Percentiles rank a stretch among this genome's conserved stretches.
Evolutionary conservation across 1,284 basidiomycete species (phyloP).

Genomic region (Rhodotorula sp.): DNA sequence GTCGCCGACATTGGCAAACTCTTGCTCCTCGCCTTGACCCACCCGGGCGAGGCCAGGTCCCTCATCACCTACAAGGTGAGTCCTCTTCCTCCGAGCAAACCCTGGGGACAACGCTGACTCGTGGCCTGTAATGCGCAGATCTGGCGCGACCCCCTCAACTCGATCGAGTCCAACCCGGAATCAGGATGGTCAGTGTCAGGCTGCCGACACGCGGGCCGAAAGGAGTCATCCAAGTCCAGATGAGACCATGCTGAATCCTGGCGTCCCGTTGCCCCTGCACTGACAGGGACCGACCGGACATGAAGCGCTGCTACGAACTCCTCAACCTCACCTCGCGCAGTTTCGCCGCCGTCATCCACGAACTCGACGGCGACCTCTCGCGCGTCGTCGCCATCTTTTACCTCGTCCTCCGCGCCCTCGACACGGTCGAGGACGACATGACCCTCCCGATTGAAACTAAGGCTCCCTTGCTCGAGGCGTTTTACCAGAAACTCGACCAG

Average conservation of each 20-base stretch:
- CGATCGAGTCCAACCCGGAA: constrained; percentile 49
- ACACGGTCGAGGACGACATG: constrained; percentile 99
- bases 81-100: too few relatives aligned
- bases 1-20: background rate
- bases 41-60: constrained; percentile 48
- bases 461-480: constrained; percentile 78
- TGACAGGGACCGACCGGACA: constrained; percentile 68
- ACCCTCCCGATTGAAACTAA: constrained; percentile 83
- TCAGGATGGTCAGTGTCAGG: constrained; percentile 41
- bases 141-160: constrained; percentile 53
- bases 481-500: constrained; percentile 76
- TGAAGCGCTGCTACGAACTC: constrained; percentile 88
- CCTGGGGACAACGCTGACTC: background rate
- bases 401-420: constrained; percentile 85
- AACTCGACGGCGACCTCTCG: constrained; percentile 91
- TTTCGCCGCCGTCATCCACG: constrained; percentile 93
- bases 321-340: constrained; percentile 85
- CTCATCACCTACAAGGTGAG: constrained; percentile 49
- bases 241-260: background rate
- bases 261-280: too few relatives aligned
- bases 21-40: constrained; percentile 19
- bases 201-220: fast-evolving
- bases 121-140: constrained; percentile 23
- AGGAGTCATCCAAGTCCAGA: background rate
- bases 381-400: constrained; percentile 94